Base-by-base conservation (phyloP, 352 stramenopile genomes). In the Phytopythium kandeliae region DNA sequence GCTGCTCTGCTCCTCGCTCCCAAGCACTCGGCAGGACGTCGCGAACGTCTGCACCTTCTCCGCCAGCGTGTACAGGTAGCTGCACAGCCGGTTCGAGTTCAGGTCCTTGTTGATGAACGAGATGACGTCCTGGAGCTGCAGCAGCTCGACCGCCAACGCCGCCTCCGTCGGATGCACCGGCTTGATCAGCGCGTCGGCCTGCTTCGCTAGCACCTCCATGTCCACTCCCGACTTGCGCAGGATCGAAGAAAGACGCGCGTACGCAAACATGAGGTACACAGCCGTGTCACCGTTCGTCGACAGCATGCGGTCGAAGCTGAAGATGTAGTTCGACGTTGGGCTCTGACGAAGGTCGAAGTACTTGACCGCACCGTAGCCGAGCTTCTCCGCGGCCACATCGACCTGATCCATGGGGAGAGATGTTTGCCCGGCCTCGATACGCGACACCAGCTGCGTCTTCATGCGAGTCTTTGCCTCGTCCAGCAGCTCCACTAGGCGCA, bases 231-330 rank as follows among this genome's bases (percentile, higher is more conserved):
- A 85, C 76, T 98, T 99, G 54, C 88, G 78, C 40, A 98, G 83
- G 68, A 99, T 99, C 45, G 89, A 98, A 55, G 89, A 94, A 48
- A 99, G 79, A 48, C 97, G 91, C n/a, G 97, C 97, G 71, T 99
- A 97, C 26, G 96, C 94, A 75, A 99, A 99, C 69, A 99, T 85
- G 40, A 99, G 77, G 72, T 99, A 99, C 54, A 99, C 96, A 51
- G 96, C 97, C 43, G 97, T 99, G 77, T 99, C 97, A 25, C 97
- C 97, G 60, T 97, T 98, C 5, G 95, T 98, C 65, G 97, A 96
- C 34, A 99, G 86, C 97, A 99, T 99, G 57, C 91, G 84, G 81
- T 99, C 97, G 65, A 99, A 99, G 57, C 86, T 98, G 70, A 99
- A 99, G 49, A 96, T 88, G 79, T 99, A 99, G 67, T 98, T 98